phyloP scores from a whole-genome alignment of 768 basidiomycete species.

The Mycena polygramma region DNA sequence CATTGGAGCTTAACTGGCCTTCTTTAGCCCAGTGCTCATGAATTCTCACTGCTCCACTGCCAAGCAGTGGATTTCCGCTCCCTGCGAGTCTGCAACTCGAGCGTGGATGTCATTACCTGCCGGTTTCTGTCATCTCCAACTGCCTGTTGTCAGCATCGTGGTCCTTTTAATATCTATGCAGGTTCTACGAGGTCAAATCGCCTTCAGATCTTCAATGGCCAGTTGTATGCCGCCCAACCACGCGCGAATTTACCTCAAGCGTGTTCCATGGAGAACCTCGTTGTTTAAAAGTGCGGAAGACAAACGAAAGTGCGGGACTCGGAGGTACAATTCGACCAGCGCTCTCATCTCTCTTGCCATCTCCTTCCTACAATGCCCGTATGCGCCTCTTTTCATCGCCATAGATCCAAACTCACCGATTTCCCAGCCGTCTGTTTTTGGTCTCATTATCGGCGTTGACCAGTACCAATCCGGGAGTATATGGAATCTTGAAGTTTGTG shows the following conservation, averaged over 20 bases:
- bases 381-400: not conserved
- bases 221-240: not conserved
- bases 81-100: no score
- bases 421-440: constrained; percentile 63
- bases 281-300: constrained; percentile 5
- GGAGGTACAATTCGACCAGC: not conserved
- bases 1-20: no score
- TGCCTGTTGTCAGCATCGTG: no score
- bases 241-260: constrained; percentile 3
- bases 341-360: not conserved
- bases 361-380: not conserved
- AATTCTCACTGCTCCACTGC: no score
- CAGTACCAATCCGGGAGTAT: constrained; percentile 64
- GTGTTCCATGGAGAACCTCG: not conserved
- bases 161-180: no score
- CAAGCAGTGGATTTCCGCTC: no score
- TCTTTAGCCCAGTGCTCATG: no score
- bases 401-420: not conserved
- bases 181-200: constrained; percentile 5
- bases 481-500: constrained; percentile 76
- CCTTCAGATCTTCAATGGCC: not conserved
- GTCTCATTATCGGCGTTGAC: constrained; percentile 78
- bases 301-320: not conserved
- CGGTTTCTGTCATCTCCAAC: no score
- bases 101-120: no score